Percentiles rank a stretch among this genome's conserved stretches.
Conservation (phyloP, 352 stramenopile genomes). For the Peronospora belbahrii region DNA sequence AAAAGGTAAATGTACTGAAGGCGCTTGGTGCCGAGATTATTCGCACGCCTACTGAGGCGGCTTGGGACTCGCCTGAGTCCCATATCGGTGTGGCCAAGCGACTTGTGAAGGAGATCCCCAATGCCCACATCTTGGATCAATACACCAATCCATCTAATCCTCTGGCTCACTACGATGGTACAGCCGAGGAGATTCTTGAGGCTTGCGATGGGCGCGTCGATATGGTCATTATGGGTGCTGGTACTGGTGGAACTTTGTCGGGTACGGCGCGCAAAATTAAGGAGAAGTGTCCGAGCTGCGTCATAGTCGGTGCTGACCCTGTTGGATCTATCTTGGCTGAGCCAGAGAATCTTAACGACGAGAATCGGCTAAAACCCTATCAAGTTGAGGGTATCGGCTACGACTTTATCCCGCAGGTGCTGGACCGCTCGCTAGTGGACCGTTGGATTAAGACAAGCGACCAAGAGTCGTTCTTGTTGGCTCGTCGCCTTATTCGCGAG, state of each 20-base stretch:
- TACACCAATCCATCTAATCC: slow-evolving; percentile 97
- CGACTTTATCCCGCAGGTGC: slow-evolving; percentile 94
- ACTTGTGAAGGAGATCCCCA: slow-evolving; percentile 91
- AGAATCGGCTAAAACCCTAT: slow-evolving; percentile 86
- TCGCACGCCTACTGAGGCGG: slow-evolving; percentile 92
- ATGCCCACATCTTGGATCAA: slow-evolving; percentile 94
- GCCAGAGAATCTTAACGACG: slow-evolving; percentile 90
- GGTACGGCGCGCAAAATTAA: slow-evolving; percentile 92
- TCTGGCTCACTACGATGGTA: slow-evolving; percentile 93
- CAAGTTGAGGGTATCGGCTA: slow-evolving; percentile 96
- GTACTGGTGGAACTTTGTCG: slow-evolving; percentile 93
- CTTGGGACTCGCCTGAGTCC: slow-evolving; percentile 92
- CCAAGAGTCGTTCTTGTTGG: slow-evolving; percentile 90
- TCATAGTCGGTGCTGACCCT: slow-evolving; percentile 87
- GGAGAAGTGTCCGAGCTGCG: slow-evolving; percentile 79
- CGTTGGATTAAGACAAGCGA: slow-evolving; percentile 93
- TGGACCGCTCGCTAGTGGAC: slow-evolving; percentile 91
- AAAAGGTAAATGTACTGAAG: slow-evolving; percentile 95
- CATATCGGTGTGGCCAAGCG: slow-evolving; percentile 92
- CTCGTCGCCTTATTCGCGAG: slow-evolving; percentile 90
- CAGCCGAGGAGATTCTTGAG: slow-evolving; percentile 92
- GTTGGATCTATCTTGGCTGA: slow-evolving; percentile 91
- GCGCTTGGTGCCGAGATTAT: slow-evolving; percentile 94
- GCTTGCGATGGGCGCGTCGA: slow-evolving; percentile 91
- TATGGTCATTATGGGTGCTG: slow-evolving; percentile 91